Evolutionary conservation across 2,329 filamentous ascomycete genomes (phyloP), one percentile per base, ranked within the genome.

Genomic region (Thielaviopsis euricoi): DNA sequence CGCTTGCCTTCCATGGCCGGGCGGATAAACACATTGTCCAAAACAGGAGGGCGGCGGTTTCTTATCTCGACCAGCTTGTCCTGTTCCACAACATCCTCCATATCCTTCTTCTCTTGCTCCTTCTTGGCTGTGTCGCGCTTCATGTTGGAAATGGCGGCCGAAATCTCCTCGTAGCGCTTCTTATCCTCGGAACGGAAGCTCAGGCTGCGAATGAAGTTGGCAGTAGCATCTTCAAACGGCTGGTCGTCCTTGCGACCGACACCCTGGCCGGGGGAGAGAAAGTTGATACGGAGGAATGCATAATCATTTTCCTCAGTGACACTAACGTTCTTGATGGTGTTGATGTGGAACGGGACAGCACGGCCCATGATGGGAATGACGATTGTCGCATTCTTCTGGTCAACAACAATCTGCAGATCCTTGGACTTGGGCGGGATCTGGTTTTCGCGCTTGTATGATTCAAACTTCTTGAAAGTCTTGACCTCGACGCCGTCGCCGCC

Each of bases 51-150:
- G 59, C 93, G 88, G 63, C 93, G 89, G 71, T 93, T 95, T 76
- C 93, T 80, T 64, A 97, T 90, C 68, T 96, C 90, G 64, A 94
- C 77, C 56, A 98, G 81, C 74, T 98, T 98, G 69, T 98, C 93
- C 70, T 98, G 93, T 71, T 97, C 93, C 6, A 98, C 90, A 22
- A 98, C 93, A 70, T 98, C 93, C 69, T 98, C 93, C 86, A 98
- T 86, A 65, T 98, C 91, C 74, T 98, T 98, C 81, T 97, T 96
- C 71, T 96, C 91, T 66, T 96, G 90, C 70, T 98, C 93, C 65
- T 89, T 87, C 71, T 95, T 90, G 49, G 88, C 81, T 5, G 87
- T 83, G 64, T 91, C 88, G 68, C 93, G 95, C 75, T 96, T 95
- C 76, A 98, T 85, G 67, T 96, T 93, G 12, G 89, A 91, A 65